phyloP scores from a whole-genome alignment of 2,329 filamentous ascomycete genomes.

The Colletotrichum australisinense region DNA sequence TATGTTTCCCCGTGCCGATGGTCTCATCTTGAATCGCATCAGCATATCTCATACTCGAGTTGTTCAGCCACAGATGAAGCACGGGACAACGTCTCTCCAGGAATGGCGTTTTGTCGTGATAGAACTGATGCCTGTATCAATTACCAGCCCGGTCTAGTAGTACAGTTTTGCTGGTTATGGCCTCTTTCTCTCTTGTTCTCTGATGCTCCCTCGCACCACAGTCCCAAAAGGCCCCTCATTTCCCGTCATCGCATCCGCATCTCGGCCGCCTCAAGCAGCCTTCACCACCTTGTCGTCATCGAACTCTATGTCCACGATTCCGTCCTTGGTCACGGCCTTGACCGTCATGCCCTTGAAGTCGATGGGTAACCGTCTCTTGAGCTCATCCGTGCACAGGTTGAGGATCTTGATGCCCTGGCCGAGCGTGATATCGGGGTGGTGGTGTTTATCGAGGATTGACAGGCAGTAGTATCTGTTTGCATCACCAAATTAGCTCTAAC shows the following conservation, averaged over 20 bases:
- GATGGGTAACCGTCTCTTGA: constrained; percentile 96
- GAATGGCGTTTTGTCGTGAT: constrained; percentile 9
- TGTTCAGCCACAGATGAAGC: neutral
- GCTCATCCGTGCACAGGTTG: constrained; percentile 94
- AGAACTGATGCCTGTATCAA: constrained; percentile 34
- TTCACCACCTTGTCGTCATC: constrained; percentile 82
- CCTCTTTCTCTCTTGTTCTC: neutral
- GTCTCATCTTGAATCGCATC: neutral
- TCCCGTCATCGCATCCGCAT: constrained; percentile 31
- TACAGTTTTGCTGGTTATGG: constrained; percentile 35
- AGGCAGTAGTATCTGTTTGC: constrained; percentile 91
- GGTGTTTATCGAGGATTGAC: constrained; percentile 97
- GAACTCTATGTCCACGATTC: constrained; percentile 86
- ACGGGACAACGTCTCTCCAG: neutral
- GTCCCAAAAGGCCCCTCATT: constrained; percentile 4
- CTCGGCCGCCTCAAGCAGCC: constrained; percentile 58
- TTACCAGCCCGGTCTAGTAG: constrained; percentile 37
- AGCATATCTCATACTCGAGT: neutral
- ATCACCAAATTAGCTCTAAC: constrained; percentile 38
- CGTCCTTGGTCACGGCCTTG: constrained; percentile 95
- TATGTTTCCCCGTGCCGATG: neutral
- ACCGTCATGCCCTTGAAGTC: constrained; percentile 98
- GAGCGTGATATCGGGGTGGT: constrained; percentile 91
- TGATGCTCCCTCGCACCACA: constrained; percentile 21
- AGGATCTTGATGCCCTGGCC: constrained; percentile 93